These are phyloP conservation scores for Cryptococcus sp. DNA, from an alignment of 1,284 basidiomycete genomes.

Conservation along the genomic window DNA sequence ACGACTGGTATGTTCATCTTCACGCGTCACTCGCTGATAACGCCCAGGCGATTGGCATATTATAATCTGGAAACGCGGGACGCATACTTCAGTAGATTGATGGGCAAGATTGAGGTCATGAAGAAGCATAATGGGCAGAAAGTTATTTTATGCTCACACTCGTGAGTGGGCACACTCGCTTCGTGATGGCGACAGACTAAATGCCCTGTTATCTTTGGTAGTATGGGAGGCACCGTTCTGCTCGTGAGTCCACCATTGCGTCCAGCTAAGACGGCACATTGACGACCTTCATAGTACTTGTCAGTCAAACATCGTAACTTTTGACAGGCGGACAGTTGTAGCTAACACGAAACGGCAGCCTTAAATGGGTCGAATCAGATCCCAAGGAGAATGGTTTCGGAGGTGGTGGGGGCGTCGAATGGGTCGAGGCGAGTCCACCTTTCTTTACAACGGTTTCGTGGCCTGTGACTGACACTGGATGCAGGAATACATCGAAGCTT, in stretches of 20 bases:
- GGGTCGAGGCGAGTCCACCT: constrained; percentile 74
- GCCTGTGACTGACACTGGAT: background rate
- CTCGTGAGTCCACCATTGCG: constrained; percentile 32
- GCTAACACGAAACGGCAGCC: constrained; percentile 55
- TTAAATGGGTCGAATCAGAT: constrained; percentile 94
- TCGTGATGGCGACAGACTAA: background rate
- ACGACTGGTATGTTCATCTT: constrained; percentile 66
- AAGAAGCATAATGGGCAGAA: constrained; percentile 73
- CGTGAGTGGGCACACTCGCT: constrained; percentile 41
- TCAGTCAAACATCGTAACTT: constrained; percentile 47
- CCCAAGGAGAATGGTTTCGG: constrained; percentile 63
- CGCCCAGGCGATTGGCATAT: constrained; percentile 70
- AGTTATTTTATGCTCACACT: constrained; percentile 81
- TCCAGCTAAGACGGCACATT: background rate
- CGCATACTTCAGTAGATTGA: constrained; percentile 86
- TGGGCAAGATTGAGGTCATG: constrained; percentile 80
- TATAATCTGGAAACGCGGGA: constrained; percentile 89
- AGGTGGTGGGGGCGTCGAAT: constrained; percentile 73
- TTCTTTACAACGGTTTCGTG: background rate
- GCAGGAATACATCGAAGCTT: constrained; percentile 75
- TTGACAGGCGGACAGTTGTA: background rate
- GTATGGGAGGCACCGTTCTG: constrained; percentile 74
- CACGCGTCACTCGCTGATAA: constrained; percentile 1
- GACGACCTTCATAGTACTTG: constrained; percentile 41
- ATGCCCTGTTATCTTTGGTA: constrained; percentile 51